Percentiles rank a stretch among this genome's conserved stretches.
phyloP scores from a whole-genome alignment of 2,329 filamentous ascomycete genomes.

The Geosmithia morbida region DNA sequence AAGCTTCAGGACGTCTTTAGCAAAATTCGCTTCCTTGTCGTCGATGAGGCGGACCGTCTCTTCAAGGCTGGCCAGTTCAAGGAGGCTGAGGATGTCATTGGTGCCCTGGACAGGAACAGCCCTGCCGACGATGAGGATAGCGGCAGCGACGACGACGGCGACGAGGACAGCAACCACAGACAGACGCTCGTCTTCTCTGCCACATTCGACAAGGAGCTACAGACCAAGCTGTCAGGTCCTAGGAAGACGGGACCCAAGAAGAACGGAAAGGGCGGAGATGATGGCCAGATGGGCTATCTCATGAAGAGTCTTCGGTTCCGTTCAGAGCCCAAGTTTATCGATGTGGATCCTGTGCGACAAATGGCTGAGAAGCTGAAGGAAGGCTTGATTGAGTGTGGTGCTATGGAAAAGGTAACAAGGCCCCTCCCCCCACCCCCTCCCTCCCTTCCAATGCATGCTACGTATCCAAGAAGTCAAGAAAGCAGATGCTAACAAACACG shows the following conservation, averaged over 20 bases:
- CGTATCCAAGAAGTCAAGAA: neutral
- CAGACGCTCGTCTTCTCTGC: slow-evolving; percentile 96
- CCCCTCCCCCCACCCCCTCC: too few species aligned
- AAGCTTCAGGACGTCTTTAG: slow-evolving; percentile 58
- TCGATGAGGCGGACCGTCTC: slow-evolving; percentile 89
- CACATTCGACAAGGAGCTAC: slow-evolving; percentile 82
- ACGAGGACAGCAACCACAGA: slow-evolving; percentile 33
- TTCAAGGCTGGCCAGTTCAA: slow-evolving; percentile 92
- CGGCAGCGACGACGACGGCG: slow-evolving; percentile 31
- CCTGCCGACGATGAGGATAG: slow-evolving; percentile 40
- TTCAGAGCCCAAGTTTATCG: slow-evolving; percentile 77
- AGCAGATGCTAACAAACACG: neutral
- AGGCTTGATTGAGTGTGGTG: slow-evolving; percentile 80
- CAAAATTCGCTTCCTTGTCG: slow-evolving; percentile 65
- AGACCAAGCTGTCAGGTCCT: slow-evolving; percentile 69
- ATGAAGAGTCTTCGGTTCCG: slow-evolving; percentile 81
- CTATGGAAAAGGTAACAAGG: slow-evolving; percentile 71
- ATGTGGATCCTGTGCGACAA: slow-evolving; percentile 76
- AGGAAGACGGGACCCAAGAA: slow-evolving; percentile 36
- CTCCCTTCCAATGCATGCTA: too few species aligned
- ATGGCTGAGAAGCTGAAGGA: slow-evolving; percentile 82
- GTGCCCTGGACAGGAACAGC: slow-evolving; percentile 59
- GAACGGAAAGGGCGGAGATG: slow-evolving; percentile 34
- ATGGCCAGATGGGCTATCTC: slow-evolving; percentile 84
- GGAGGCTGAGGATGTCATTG: slow-evolving; percentile 79